Evolutionary conservation across 2,329 filamentous ascomycete species (phyloP).

Genomic region (Aspergillus sp.): DNA sequence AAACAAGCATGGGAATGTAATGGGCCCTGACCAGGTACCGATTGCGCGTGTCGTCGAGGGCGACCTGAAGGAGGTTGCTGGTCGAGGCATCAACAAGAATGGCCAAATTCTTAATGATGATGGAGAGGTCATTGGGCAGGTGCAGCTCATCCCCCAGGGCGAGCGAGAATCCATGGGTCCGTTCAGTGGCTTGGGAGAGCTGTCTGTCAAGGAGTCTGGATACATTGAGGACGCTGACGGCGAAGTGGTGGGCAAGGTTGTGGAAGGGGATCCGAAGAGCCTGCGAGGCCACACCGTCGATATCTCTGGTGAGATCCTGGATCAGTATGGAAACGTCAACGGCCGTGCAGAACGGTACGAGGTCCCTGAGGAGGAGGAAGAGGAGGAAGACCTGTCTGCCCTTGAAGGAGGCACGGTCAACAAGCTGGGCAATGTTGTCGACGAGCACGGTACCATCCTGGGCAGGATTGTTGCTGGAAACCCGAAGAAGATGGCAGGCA

Average conservation of each 20-base stretch:
- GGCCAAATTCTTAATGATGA: conserved; percentile 58
- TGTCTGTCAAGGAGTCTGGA: conserved; percentile 58
- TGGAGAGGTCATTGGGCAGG: conserved; percentile 54
- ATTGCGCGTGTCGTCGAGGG: conserved; percentile 58
- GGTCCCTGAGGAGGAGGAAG: conserved; percentile 48
- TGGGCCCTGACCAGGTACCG: conserved; percentile 53
- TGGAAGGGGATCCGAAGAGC: conserved; percentile 68
- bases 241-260: conserved; percentile 69
- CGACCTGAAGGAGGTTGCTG: conserved; percentile 56
- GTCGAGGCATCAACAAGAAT: conserved; percentile 54
- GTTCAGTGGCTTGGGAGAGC: conserved; percentile 57
- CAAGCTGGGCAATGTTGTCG: conserved; percentile 63
- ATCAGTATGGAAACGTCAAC: conserved; percentile 67
- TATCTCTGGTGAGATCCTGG: conserved; percentile 77
- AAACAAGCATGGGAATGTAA: conserved; percentile 61
- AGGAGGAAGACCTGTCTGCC: conserved; percentile 54
- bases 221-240: conserved; percentile 73
- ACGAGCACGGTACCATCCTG: conserved; percentile 56
- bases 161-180: conserved; percentile 57
- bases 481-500: conserved; percentile 53
- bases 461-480: conserved; percentile 60
- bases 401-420: conserved; percentile 63
- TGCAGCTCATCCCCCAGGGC: conserved; percentile 58
- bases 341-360: conserved; percentile 58
- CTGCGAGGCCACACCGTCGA: conserved; percentile 74